Base-by-base conservation (phyloP, 208 protist genomes). In the Crithidia acanthocephali region DNA sequence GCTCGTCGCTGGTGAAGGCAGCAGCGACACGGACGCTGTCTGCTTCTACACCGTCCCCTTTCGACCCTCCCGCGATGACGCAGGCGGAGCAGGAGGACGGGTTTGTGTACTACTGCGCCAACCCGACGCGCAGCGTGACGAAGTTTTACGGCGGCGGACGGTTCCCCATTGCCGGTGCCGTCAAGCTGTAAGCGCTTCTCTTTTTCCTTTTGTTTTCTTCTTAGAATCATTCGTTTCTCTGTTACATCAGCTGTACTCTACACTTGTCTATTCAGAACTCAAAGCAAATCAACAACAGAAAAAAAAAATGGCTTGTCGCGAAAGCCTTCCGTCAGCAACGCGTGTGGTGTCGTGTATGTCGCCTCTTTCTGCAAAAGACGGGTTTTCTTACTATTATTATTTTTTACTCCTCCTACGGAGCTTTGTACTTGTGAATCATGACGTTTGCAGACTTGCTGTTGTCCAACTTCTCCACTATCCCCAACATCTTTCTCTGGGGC, bases 21-120 rank as follows among this genome's bases (percentile, higher is more conserved):
- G 18, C 47, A 0, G 57, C 1, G 22, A 9, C 57, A 32, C 20
- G 20, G 23, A 28, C n/a, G 37, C 37, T 13, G 13, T 6, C 37
- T 7, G 1, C 52, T 1, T 33, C 57, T 13, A 5, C 32, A 10
- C 20, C 32, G 6, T 4, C 5, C 23, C 45, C 22, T 3, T 15
- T 51, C 7, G 13, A 51, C 37, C 61, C 70, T 27, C 61, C 80
- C 32, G 23, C 28, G 15, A 71, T 81, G n/a, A 81, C 74, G 20
- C 32, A 33, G 22, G 58, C 27, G 9, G 84, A 91, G 72, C 51
- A 74, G 27, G 62, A 56, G 4, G 81, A 83, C 22, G 77, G 79
- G 33, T 89, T 88, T 68, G 80, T 89, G 44, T 88, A 89, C 67
- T 92, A 92, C 75, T 95, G 90, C 55, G 90, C 90, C 18, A 95